Evolutionary conservation across 441 rosid genomes (phyloP).

Genomic region (Hura crepitans): DNA sequence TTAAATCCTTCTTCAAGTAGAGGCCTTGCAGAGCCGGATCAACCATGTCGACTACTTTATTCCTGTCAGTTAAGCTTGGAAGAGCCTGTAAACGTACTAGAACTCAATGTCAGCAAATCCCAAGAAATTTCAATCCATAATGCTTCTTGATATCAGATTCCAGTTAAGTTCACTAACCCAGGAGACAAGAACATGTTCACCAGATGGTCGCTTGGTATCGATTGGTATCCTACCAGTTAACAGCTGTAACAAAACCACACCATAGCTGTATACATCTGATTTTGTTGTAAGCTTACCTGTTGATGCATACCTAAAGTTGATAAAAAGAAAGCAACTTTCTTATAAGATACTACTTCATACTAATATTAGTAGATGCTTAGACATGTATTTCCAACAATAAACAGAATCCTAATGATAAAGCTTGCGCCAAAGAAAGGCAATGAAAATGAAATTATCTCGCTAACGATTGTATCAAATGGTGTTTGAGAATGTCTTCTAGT

Average conservation of each 20-base stretch:
- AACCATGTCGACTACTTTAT: constrained; percentile 63
- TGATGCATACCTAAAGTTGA: constrained; percentile 60
- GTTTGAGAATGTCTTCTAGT: not conserved
- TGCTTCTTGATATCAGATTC: too few species aligned
- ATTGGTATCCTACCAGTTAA: constrained; percentile 76
- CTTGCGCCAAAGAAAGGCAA: not conserved
- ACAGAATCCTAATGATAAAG: not conserved
- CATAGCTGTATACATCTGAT: constrained; percentile 88
- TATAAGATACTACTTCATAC: not conserved
- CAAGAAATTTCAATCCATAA: too few species aligned
- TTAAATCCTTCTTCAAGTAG: constrained; percentile 67
- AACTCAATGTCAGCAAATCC: too few species aligned
- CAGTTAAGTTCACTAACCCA: constrained; percentile 49
- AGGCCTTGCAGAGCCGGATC: constrained; percentile 67
- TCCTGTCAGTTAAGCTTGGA: constrained; percentile 72
- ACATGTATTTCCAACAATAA: not conserved
- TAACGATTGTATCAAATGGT: not conserved
- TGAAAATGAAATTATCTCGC: constrained; percentile 4
- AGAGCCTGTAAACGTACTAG: constrained; percentile 48
- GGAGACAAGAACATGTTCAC: constrained; percentile 81
- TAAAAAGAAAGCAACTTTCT: not conserved
- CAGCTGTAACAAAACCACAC: constrained; percentile 73
- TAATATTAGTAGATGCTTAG: not conserved
- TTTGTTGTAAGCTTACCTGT: constrained; percentile 87
- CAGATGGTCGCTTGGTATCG: constrained; percentile 58